A percentile compares a stretch with the other conserved stretches of the same genome.
Evolutionary conservation across 495 filamentous ascomycete species (phyloP).

Genomic region (Hyphodiscus hymeniophilus): DNA sequence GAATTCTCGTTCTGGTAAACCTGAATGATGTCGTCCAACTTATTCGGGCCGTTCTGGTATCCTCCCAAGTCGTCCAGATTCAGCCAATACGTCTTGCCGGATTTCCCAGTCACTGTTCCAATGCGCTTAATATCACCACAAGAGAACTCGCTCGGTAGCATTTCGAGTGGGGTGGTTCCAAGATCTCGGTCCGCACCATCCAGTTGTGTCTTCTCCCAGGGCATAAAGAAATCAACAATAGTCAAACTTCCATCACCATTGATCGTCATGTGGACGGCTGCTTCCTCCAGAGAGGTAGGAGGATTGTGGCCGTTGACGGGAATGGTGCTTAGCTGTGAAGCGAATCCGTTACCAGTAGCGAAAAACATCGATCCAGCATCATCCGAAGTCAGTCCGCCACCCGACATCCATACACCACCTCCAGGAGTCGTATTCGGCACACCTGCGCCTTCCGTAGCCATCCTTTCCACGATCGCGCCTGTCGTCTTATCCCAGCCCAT

Average conservation of each 20-base stretch:
- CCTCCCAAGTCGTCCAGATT: conserved; percentile 41
- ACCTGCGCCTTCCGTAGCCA: conserved; percentile 29
- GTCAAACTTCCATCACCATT: conserved; percentile 21
- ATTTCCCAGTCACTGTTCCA: conserved; percentile 34
- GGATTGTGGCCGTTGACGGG: conserved; percentile 28
- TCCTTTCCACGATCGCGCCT: conserved; percentile 5
- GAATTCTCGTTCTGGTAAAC: conserved; percentile 29
- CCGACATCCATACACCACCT: conserved; percentile 37
- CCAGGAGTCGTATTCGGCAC: conserved; percentile 21
- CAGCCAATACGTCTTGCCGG: conserved; percentile 38
- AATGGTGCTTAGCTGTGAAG: conserved; percentile 28
- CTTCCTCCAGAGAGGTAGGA: conserved; percentile 31
- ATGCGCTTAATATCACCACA: conserved; percentile 30
- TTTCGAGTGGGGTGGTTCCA: conserved; percentile 29
- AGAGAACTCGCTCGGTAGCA: conserved; percentile 31
- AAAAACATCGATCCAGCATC: conserved; percentile 30
- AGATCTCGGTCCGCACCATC: conserved; percentile 34
- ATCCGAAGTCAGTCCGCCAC: conserved; percentile 34
- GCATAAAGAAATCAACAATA: conserved; percentile 34
- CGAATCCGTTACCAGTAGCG: conserved; percentile 36
- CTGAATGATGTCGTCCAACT: conserved; percentile 35
- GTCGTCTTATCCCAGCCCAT: conserved; percentile 3
- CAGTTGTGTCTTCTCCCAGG: conserved; percentile 34
- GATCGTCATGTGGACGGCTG: conserved; percentile 27
- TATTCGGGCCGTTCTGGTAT: conserved; percentile 34